Percentiles rank a stretch among this genome's conserved stretches.
These are phyloP conservation scores for Paraphaeosphaeria sporulosa DNA, from an alignment of 2,329 filamentous ascomycete species.

Conservation along the genomic window DNA sequence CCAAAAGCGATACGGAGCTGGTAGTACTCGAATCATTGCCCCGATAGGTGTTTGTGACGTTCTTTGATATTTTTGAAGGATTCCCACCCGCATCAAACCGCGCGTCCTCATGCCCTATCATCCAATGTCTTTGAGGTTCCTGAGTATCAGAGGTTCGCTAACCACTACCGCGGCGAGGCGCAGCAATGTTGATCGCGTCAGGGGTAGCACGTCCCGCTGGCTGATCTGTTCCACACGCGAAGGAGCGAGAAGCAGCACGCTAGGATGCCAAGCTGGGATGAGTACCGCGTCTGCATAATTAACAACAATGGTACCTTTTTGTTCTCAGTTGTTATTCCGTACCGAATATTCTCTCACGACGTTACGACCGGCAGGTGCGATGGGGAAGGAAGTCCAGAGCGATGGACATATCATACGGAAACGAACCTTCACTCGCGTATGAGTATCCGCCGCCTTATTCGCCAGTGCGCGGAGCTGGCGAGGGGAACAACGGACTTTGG, in stretches of 20 bases:
- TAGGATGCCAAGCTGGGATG: not conserved
- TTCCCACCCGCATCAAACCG: not conserved
- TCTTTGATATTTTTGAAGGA: not conserved
- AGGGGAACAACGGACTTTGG: not conserved
- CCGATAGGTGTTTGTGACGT: not conserved
- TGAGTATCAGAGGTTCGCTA: not conserved
- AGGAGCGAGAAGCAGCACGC: not conserved
- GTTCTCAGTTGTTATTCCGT: not conserved
- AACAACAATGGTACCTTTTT: not conserved
- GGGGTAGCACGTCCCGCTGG: conserved; percentile 4
- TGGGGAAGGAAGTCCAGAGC: not conserved
- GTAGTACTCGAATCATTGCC: not conserved
- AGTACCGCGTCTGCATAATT: not conserved
- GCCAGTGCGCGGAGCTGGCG: conserved; percentile 1
- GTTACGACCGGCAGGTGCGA: not conserved
- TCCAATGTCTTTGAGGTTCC: not conserved
- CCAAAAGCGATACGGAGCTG: not conserved
- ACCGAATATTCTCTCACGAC: not conserved
- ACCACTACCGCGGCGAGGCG: not conserved
- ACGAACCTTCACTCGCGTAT: not conserved
- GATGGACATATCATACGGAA: conserved; percentile 4
- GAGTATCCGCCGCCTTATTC: conserved; percentile 6
- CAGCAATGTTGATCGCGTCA: conserved; percentile 4
- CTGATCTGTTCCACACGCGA: not conserved
- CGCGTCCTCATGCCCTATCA: not conserved